Evolutionary conservation across 257 asterid species (phyloP), one percentile per base, ranked within the genome.

Genomic region (Solanum okadae): DNA sequence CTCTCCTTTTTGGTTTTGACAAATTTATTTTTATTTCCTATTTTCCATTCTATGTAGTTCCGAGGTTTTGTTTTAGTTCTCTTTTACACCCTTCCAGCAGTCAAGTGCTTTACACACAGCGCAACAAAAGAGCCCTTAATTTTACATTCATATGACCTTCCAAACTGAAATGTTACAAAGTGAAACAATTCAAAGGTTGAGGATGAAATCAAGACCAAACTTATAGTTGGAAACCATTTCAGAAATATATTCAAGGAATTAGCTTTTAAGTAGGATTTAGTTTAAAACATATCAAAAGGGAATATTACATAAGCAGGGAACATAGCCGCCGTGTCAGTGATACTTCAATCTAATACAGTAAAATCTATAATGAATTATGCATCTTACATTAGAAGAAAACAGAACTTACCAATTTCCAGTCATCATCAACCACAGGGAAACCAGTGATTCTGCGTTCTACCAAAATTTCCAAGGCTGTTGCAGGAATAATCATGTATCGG

Each of bases 381-480:
- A 81, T 63, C 25, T 81, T 44, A 81, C 15, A 81, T 44, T 29
- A 46, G 40, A 81, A 81, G 42, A 81, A 81, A 81, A 46, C 85
- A 81, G 67, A 87, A 52, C 92, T 75, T 83, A 96, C 98, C 98
- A 95, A 90, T 87, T 93, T 95, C 98, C 98, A 96, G 79, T 92
- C 93, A 84, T 95, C 94, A 86, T 96, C 95, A 85, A 95, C 92
- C 89, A 96, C 98, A 1, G 98, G 98, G 90, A 94, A 95, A 40
- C 98, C 98, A 52, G 96, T 96, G 65, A 95, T 93, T 91, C 98
- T 89, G 90, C 92, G 92, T 86, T 95, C 94, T 22, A 96, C 98
- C 46, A 96, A 96, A 91, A 91, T 90, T 88, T 94, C 95, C 94
- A 95, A 88, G 16, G 98, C 98, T 95, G 93, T 78, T 37, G 71